Base-by-base conservation (phyloP, 768 basidiomycete species). In the Rossbeevera mucosa region DNA sequence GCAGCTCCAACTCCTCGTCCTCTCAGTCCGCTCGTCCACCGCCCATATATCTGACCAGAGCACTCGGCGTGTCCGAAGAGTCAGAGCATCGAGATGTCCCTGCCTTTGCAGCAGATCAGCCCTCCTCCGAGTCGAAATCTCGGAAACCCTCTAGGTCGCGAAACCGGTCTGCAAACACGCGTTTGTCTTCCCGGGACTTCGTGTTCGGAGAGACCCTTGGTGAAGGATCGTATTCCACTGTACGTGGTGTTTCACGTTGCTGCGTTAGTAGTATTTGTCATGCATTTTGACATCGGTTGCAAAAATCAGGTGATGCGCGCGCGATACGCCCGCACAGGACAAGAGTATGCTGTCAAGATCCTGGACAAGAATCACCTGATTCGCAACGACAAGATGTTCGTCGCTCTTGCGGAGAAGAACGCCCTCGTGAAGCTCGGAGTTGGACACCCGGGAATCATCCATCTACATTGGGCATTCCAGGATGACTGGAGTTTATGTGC, bases 161-260 rank as follows among this genome's bases (percentile, higher is more conserved):
- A 46, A 79, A 75, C 42, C 75, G 71, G 51, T 77, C 77, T 24
- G 72, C 74, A 4, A 77, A 75, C 58, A 74, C 71, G 21, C 70
- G 76, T 42, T 54, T 71, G 25, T 72, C 76, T 2, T 72, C 77
- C 0, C 78, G 80, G 44, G 88, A 91, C 67, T 90, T 90, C 61
- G 77, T 81, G 54, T 86, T 91, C 60, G 83, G 83, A 4, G 74
- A 80, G 28, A 77, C 80, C 18, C 74, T 91, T 2, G 89, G 89
- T n/a, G 85, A 89, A 64, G 90, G 90, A 18, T 87, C 87, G 9
- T 92, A 89, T 64, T 90, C 88, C 20, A 86, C 85, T 4, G 90
- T 88, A 64, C 61, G 83, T 76, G 11, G 33, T 29, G 12, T 24
- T 22, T 46, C 7, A n/a, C 40, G 44, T 53, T 51, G 24, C 38